Base-by-base conservation (phyloP, 1,284 basidiomycete genomes). In the Ustilago curta region DNA sequence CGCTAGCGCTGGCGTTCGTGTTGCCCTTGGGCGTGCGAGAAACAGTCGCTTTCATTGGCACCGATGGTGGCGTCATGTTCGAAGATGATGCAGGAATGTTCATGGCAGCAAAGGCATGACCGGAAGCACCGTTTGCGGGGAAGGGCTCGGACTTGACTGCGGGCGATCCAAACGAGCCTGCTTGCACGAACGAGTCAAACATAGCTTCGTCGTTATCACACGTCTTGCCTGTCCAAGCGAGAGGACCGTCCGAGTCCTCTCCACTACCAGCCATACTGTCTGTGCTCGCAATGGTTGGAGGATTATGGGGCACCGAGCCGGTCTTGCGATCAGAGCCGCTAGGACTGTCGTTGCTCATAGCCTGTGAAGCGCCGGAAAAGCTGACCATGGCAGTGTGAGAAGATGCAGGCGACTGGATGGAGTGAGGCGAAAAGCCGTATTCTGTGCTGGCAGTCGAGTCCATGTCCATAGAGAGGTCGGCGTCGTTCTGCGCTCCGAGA, bases 151-250 rank as follows among this genome's bases (percentile, higher is more conserved):
- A 25, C 29, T 59, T 62, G 50, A 64, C 39, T 8, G 50, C 66
- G 43, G 70, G 67, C 40, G 70, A 65, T 32, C 64, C 80, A 19
- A 81, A 81, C 18, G 77, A 81, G 29, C 70, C 74, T 9, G 78
- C 71, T 23, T 80, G 75, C 19, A 82, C 77, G 48, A 82, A 68
- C 9, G 77, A 77, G 35, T 82, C 79, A 42, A 82, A 82, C 79
- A 82, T 82, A 49, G 72, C 78, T 35, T 82, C 79, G 48, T 80
- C 78, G n/a, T 77, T 70, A 52, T 68, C 70, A 25, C 60, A 56
- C 11, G 63, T 39, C 27, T 77, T 68, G n/a, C 49, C 66, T 8
- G 55, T 37, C 68, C 68, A 71, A 11, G 58, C 63, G 1, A 67
- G 53, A 37, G 64, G 66, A 19, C 64, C 54, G 54, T 70, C 74